Base-by-base conservation (phyloP, 1,139 yeast species). In the Blastobotrys apis region DNA sequence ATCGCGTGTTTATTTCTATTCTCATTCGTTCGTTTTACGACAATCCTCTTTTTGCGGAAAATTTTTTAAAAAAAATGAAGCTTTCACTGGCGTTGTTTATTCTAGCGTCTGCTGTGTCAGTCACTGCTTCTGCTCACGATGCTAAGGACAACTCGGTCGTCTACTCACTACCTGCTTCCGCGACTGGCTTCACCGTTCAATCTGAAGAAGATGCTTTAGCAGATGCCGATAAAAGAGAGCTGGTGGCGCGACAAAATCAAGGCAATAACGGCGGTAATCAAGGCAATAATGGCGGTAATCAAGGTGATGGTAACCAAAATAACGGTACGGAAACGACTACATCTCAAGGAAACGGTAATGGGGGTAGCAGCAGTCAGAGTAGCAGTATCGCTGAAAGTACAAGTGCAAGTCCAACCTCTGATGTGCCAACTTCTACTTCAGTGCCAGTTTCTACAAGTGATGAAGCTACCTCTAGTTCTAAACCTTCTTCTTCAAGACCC, bases 61-160 rank as follows among this genome's bases (percentile, higher is more conserved):
- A 6, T 6, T 23, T 23, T 23, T 6, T 23, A 6, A 23, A 6
- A 23, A 29, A 19, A 22, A 41, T 41, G 44, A 41, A 36, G 27
- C 37, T 41, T 25, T 36, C 40, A 17, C 6, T 22, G 30, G 22
- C 16, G 22, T 22, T 38, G 20, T 25, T 38, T 5, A 22, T 35
- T 15, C 13, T 31, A 13, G 42, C 32, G n/a, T 31, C 26, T 9
- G 21, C 41, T 6, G 32, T 34, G 26, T 23, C n/a, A 10, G 45
- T 39, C 22, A 15, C 27, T 23, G 41, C 30, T n/a, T 43, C 45
- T 22, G 45, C 45, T 13, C 38, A 22, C 12, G 44, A 41, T 30
- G 25, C 8, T n/a, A 5, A 20, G 25, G 31, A 34, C 15, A 34
- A 35, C 29, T 20, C 34, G 3, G 17, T 22, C 31, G 39, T 13